Conservation (phyloP, 202 grass and related monocot genomes). For the Panicum hallii region DNA sequence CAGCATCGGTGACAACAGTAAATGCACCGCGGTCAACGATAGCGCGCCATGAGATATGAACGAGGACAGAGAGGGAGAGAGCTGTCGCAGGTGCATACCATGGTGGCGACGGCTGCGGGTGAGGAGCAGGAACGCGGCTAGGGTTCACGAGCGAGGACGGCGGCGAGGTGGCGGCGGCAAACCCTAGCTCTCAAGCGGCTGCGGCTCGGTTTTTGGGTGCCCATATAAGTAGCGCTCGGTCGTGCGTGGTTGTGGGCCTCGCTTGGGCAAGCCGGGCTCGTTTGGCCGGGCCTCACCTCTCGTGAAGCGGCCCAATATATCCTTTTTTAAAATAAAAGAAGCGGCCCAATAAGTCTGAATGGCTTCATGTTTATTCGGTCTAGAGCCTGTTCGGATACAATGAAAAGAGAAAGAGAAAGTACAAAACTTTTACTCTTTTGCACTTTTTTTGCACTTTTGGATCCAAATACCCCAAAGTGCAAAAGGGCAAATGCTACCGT, state of each 20-base stretch:
- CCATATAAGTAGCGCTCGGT: conserved; percentile 8
- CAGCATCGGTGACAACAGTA: conserved; percentile 5
- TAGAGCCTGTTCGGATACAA: no score
- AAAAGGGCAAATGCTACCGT: no score
- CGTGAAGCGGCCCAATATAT: background rate
- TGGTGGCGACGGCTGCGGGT: conserved; percentile 40
- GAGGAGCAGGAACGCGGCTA: background rate
- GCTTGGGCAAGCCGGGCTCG: background rate
- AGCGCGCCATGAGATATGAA: conserved; percentile 1
- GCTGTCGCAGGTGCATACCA: conserved; percentile 45
- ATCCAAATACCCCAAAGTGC: no score
- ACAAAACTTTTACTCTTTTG: no score
- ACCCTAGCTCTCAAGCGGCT: conserved; percentile 26
- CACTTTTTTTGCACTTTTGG: no score
- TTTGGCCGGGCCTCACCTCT: background rate
- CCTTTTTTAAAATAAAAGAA: no score
- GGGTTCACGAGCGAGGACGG: conserved; percentile 16
- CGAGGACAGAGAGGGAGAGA: background rate
- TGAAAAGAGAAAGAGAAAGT: no score
- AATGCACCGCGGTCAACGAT: background rate
- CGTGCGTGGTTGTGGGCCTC: background rate
- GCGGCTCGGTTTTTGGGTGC: background rate
- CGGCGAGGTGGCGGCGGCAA: background rate
- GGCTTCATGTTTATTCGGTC: background rate
- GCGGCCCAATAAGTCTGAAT: background rate